Conservation (phyloP, 1,284 basidiomycete species). For the Puccinia coronata region DNA sequence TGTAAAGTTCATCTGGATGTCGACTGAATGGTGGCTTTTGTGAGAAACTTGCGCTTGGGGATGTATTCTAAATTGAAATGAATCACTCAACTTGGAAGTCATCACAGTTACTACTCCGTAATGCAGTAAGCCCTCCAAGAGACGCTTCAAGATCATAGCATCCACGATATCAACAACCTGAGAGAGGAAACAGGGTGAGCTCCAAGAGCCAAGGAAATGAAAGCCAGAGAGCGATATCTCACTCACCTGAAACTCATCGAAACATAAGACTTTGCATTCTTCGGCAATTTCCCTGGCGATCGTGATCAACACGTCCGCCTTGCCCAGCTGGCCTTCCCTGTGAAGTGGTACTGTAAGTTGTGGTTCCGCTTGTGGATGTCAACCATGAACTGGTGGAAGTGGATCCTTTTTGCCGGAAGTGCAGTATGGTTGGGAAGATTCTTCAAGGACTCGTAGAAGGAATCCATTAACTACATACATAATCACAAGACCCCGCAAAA, state of each 20-base stretch:
- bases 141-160: slow-evolving; percentile 91
- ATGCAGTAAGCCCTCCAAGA: slow-evolving; percentile 80
- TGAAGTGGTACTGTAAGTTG: slow-evolving; percentile 71
- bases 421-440: slow-evolving; percentile 4
- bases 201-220: not conserved
- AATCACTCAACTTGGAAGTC: slow-evolving; percentile 80
- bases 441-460: slow-evolving; percentile 66
- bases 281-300: slow-evolving; percentile 85
- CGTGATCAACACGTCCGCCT: slow-evolving; percentile 79
- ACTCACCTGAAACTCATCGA: slow-evolving; percentile 94
- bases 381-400: slow-evolving; percentile 77
- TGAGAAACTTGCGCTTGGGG: not conserved
- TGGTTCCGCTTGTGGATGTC: slow-evolving; percentile 94
- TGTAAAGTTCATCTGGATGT: slow-evolving; percentile 94
- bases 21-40: slow-evolving; percentile 68
- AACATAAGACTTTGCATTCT: slow-evolving; percentile 83
- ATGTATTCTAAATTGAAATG: slow-evolving; percentile 61
- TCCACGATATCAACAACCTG: slow-evolving; percentile 97
- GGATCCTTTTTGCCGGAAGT: slow-evolving; percentile 39
- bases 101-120: slow-evolving; percentile 91
- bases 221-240: not conserved
- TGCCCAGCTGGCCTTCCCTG: slow-evolving; percentile 62
- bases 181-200: slow-evolving; percentile 68
- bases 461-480: slow-evolving; percentile 86
- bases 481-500: not conserved